These are phyloP conservation scores for Teunomyces stri DNA, from an alignment of 805 yeast genomes.

Conservation along the genomic window DNA sequence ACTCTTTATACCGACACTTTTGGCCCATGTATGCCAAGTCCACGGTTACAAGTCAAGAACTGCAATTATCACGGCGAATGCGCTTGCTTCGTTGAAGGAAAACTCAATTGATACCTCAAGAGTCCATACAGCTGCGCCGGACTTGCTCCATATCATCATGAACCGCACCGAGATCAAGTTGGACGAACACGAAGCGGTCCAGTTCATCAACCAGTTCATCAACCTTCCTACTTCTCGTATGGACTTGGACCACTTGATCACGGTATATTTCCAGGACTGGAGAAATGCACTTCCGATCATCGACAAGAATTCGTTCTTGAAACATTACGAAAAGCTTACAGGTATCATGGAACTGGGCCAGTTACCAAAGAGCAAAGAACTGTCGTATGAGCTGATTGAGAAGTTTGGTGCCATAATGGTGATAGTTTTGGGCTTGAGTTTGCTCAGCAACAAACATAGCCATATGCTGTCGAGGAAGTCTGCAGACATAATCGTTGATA, in stretches of 20 bases:
- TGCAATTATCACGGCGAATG: slow-evolving; percentile 66
- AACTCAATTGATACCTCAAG: slow-evolving; percentile 15
- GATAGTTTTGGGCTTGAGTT: slow-evolving; percentile 47
- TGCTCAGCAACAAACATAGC: slow-evolving; percentile 42
- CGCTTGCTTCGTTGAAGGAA: slow-evolving; percentile 68
- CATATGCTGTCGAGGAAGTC: slow-evolving; percentile 10
- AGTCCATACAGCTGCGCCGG: slow-evolving; percentile 10
- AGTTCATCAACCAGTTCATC: slow-evolving; percentile 37
- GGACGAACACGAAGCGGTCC: slow-evolving; percentile 39
- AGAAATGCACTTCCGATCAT: slow-evolving; percentile 65
- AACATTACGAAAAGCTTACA: slow-evolving; percentile 50
- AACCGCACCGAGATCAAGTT: slow-evolving; percentile 25
- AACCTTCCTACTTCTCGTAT: slow-evolving; percentile 48
- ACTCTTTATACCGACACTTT: slow-evolving; percentile 65
- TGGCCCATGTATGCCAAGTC: slow-evolving; percentile 65
- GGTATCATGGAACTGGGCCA: slow-evolving; percentile 40
- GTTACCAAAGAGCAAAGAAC: slow-evolving; percentile 2
- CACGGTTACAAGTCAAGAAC: slow-evolving; percentile 73
- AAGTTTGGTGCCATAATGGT: slow-evolving; percentile 55
- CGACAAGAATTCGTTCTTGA: slow-evolving; percentile 66
- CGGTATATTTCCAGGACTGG: slow-evolving; percentile 77
- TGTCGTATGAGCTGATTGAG: slow-evolving; percentile 39
- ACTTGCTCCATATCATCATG: slow-evolving; percentile 24
- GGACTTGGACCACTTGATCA: slow-evolving; percentile 65
- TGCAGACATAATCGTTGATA: slow-evolving; percentile 13